Conservation (phyloP, 345 rosid species). For the Salix brachista region DNA sequence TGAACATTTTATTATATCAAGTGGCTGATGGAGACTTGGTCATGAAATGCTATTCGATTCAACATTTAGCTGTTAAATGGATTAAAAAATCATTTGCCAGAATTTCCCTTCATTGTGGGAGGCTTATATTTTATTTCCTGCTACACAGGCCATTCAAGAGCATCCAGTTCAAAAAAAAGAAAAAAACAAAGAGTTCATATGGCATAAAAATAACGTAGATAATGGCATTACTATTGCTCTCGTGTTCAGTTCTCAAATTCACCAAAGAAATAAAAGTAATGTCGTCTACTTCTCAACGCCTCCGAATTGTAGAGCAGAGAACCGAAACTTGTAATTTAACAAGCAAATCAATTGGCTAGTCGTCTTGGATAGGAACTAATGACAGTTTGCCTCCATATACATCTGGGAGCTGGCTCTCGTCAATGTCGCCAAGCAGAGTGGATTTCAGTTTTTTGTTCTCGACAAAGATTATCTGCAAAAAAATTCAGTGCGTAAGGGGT, state of each 20-base stretch:
- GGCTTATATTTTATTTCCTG: neutral
- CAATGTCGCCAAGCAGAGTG: slow-evolving; percentile 68
- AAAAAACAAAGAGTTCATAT: neutral
- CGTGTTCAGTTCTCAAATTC: neutral
- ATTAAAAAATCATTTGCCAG: neutral
- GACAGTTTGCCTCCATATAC: slow-evolving; percentile 71
- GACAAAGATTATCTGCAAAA: slow-evolving; percentile 66
- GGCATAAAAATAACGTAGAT: neutral
- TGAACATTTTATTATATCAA: neutral
- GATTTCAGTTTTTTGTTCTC: slow-evolving; percentile 62
- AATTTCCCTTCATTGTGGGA: neutral
- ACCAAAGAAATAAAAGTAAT: neutral
- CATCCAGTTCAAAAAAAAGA: neutral
- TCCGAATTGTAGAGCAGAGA: neutral
- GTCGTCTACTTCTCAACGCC: neutral
- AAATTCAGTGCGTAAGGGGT: neutral
- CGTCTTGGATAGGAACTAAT: slow-evolving; percentile 58
- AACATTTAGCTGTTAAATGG: neutral
- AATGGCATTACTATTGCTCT: neutral
- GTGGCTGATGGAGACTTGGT: neutral
- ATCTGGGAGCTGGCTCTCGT: slow-evolving; percentile 73
- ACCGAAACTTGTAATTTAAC: neutral
- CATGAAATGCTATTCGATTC: neutral
- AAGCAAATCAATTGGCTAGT: neutral
- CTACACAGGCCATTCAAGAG: neutral